Evolutionary conservation across 495 filamentous ascomycete species (phyloP).

Genomic region (Hypomontagnella submonticulosa): DNA sequence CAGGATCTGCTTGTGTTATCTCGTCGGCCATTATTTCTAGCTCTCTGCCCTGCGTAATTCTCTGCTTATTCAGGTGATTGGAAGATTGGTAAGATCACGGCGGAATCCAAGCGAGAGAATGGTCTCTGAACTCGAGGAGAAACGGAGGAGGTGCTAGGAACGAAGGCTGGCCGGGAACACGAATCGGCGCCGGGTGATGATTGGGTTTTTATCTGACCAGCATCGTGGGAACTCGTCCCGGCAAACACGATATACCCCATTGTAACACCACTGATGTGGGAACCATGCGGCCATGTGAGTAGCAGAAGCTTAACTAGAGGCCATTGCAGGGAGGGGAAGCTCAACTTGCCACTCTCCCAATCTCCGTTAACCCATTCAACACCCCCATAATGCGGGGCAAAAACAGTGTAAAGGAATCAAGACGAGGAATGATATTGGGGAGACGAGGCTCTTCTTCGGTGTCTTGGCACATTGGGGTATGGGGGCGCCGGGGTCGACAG

Average conservation of each 20-base stretch:
- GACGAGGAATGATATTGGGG: constrained; percentile 23
- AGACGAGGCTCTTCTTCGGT: constrained; percentile 44
- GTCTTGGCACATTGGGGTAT: constrained; percentile 41
- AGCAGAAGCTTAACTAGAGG: constrained; percentile 35
- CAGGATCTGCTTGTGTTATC: constrained; percentile 29
- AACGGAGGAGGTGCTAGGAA: not conserved
- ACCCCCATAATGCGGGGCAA: constrained; percentile 34
- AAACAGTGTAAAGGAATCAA: constrained; percentile 13
- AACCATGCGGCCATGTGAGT: constrained; percentile 29
- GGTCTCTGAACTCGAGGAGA: not conserved
- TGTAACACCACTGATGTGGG: constrained; percentile 12
- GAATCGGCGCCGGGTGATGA: constrained; percentile 8
- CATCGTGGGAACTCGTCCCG: constrained; percentile 15
- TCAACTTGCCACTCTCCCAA: constrained; percentile 32
- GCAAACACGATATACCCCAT: not conserved
- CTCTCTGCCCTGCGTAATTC: constrained; percentile 1
- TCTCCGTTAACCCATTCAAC: constrained; percentile 28
- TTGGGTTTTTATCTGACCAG: constrained; percentile 35
- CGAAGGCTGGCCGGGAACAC: not conserved
- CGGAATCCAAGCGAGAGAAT: not conserved
- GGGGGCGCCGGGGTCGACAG: constrained; percentile 12
- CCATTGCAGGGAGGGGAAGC: constrained; percentile 19
- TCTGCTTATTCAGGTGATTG: not conserved
- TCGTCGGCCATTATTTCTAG: constrained; percentile 30
- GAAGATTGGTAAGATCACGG: not conserved